Conservation (phyloP, 306 rosid species). For the Carpinus fangiana region DNA sequence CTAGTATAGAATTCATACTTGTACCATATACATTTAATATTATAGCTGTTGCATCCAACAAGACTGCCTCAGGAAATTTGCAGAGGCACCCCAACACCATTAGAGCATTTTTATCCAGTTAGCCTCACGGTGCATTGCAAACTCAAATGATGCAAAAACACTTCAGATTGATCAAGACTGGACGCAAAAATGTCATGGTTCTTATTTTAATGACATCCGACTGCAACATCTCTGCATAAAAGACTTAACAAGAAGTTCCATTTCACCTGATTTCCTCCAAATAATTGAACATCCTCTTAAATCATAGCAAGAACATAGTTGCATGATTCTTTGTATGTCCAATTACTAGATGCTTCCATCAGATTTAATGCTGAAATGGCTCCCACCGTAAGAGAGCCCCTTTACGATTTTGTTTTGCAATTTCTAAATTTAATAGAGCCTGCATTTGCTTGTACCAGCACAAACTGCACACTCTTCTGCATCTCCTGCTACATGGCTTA, state of each 20-base stretch:
- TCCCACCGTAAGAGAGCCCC: not conserved
- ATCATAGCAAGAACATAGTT: not conserved
- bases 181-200: not conserved
- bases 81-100: not conserved
- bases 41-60: not conserved
- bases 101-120: not conserved
- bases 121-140: not conserved
- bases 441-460: slow-evolving; percentile 84
- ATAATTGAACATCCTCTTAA: not conserved
- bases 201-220: too few species aligned
- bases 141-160: not conserved
- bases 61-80: not conserved
- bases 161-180: not conserved
- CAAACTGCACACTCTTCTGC: slow-evolving; percentile 77
- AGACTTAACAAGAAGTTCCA: not conserved
- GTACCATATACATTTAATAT: too few species aligned
- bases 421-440: slow-evolving; percentile 39
- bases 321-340: not conserved
- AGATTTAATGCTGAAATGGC: not conserved
- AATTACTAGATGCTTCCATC: not conserved
- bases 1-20: too few species aligned
- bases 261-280: not conserved
- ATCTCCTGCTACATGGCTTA: slow-evolving; percentile 74
- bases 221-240: not conserved
- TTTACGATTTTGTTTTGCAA: not conserved